Percentiles rank a stretch among this genome's conserved stretches.
These are phyloP conservation scores for Cajanus cajan DNA, from an alignment of 306 rosid genomes.

Conservation along the genomic window DNA sequence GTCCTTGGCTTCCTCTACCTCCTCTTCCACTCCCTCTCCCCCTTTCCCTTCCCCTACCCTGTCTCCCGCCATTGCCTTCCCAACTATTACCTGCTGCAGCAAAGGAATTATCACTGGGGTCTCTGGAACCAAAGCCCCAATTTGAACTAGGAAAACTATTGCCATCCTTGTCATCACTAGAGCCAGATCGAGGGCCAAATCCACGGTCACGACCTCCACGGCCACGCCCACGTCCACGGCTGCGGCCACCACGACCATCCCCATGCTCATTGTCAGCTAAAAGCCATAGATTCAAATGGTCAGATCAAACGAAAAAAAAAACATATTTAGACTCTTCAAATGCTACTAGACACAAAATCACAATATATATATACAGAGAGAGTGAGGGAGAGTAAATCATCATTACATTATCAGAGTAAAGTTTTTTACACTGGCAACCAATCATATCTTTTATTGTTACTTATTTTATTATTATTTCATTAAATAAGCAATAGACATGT, in stretches of 20 bases:
- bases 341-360: no score
- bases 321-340: no score
- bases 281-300: constrained; percentile 21
- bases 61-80: constrained; percentile 20
- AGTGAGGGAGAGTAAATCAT: no score
- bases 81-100: background rate
- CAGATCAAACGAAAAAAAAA: background rate
- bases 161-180: background rate
- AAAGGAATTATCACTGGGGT: background rate
- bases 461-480: no score
- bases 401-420: no score
- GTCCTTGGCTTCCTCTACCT: constrained; percentile 3
- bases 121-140: background rate
- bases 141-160: constrained; percentile 2
- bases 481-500: no score
- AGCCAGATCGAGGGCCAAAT: background rate
- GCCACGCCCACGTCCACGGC: background rate
- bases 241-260: background rate
- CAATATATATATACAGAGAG: no score
- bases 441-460: no score
- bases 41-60: background rate
- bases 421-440: no score
- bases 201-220: constrained; percentile 18
- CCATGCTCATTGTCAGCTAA: constrained; percentile 33
- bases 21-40: constrained; percentile 20